Evolutionary conservation across 805 yeast genomes (phyloP).

Genomic region (Candida ipomoeae): DNA sequence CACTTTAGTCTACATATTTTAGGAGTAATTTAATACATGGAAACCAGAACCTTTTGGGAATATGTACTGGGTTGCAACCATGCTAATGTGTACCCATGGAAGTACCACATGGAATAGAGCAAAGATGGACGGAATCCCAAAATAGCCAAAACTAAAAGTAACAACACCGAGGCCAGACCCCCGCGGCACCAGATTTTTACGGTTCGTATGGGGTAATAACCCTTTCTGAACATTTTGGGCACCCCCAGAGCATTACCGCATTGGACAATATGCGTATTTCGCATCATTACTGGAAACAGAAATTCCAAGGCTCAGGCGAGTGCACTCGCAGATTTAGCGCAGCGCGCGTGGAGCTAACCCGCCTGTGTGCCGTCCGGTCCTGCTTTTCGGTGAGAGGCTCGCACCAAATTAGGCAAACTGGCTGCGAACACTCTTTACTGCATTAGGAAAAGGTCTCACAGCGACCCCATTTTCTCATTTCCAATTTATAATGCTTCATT

Average conservation of each 20-base stretch:
- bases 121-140: not conserved
- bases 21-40: too few species aligned
- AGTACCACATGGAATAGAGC: not conserved
- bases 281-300: constrained; percentile 1
- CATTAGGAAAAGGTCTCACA: constrained; percentile 10
- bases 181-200: not conserved
- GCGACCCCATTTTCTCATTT: not conserved
- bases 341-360: not conserved
- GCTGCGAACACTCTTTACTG: constrained; percentile 18
- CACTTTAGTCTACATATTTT: too few species aligned
- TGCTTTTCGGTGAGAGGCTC: not conserved
- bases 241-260: not conserved
- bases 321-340: not conserved
- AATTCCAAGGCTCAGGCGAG: constrained; percentile 1
- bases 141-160: not conserved
- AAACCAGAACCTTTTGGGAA: too few species aligned
- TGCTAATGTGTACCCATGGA: too few species aligned
- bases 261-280: not conserved
- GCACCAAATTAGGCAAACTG: constrained; percentile 12
- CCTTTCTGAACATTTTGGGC: not conserved
- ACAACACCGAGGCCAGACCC: not conserved
- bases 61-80: too few species aligned
- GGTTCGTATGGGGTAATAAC: not conserved
- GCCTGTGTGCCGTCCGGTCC: not conserved
- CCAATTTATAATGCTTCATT: constrained; percentile 8